Evolutionary conservation across 805 yeast genomes (phyloP).

Genomic region (Wickerhamomyces silvicola): DNA sequence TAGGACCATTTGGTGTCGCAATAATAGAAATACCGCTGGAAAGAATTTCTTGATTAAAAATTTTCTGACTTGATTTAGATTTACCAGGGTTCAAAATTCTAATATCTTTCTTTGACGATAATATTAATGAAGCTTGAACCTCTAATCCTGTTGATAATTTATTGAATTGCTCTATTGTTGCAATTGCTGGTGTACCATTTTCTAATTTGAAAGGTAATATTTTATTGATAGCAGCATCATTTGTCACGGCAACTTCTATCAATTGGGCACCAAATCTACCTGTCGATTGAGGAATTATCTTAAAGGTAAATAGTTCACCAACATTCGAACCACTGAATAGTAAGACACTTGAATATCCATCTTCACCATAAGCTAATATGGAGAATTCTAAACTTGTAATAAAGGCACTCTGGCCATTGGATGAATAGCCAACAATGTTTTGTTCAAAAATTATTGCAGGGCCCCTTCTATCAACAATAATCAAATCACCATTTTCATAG

Average conservation of each 20-base stretch:
- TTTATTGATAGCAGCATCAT: slow-evolving; percentile 44
- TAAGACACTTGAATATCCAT: slow-evolving; percentile 64
- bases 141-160: slow-evolving; percentile 54
- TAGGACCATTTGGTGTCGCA: slow-evolving; percentile 16
- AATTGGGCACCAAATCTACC: slow-evolving; percentile 58
- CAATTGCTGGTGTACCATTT: slow-evolving; percentile 60
- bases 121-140: slow-evolving; percentile 56
- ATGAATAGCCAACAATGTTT: slow-evolving; percentile 22
- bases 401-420: slow-evolving; percentile 17
- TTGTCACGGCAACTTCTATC: slow-evolving; percentile 40
- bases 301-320: slow-evolving; percentile 65
- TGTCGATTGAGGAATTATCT: slow-evolving; percentile 53
- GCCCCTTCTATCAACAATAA: slow-evolving; percentile 75
- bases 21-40: slow-evolving; percentile 47
- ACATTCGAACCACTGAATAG: slow-evolving; percentile 69
- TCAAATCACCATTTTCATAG: slow-evolving; percentile 65
- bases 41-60: slow-evolving; percentile 40
- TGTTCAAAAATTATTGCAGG: slow-evolving; percentile 58
- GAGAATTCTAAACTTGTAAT: slow-evolving; percentile 69
- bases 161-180: slow-evolving; percentile 50
- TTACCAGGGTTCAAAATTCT: slow-evolving; percentile 56
- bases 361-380: slow-evolving; percentile 60
- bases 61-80: slow-evolving; percentile 57
- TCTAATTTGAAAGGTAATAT: slow-evolving; percentile 53
- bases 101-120: slow-evolving; percentile 52